Percentiles rank a stretch among this genome's conserved stretches.
Conservation (phyloP, 352 stramenopile genomes). For the Globisporangium uncinulatum region DNA sequence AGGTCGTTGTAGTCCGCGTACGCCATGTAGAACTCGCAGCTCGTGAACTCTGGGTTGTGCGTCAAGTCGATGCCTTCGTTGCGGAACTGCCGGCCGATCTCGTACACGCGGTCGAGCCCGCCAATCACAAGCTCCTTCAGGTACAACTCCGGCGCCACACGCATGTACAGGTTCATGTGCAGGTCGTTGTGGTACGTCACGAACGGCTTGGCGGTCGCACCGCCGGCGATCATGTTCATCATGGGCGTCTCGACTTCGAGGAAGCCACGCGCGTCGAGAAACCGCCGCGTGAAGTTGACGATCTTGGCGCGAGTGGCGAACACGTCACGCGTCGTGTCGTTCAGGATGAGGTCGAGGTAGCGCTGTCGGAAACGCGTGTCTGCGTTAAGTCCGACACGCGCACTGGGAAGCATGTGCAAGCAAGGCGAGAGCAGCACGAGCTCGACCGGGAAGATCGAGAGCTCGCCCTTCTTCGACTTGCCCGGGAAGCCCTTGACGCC, state of each 20-base stretch:
- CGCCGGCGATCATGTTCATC: constrained; percentile 93
- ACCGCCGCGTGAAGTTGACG: constrained; percentile 90
- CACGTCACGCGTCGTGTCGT: constrained; percentile 89
- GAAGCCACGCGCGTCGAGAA: constrained; percentile 93
- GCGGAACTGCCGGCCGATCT: constrained; percentile 98
- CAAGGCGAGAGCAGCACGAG: constrained; percentile 76
- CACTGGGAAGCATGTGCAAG: constrained; percentile 84
- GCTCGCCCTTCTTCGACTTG: constrained; percentile 97
- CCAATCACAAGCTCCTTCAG: constrained; percentile 98
- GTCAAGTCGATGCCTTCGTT: constrained; percentile 98
- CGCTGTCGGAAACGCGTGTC: constrained; percentile 89
- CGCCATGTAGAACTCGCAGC: constrained; percentile 97
- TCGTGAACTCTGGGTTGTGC: constrained; percentile 99
- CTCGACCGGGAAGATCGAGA: constrained; percentile 94
- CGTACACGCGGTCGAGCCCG: constrained; percentile 97
- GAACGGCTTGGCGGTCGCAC: constrained; percentile 96
- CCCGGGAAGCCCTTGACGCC: constrained; percentile 91
- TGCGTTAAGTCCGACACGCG: constrained; percentile 62
- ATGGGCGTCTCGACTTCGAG: constrained; percentile 99
- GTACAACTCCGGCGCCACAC: constrained; percentile 97
- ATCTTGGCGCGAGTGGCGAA: constrained; percentile 94
- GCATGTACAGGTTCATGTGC: constrained; percentile 95
- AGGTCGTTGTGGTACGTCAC: constrained; percentile 97
- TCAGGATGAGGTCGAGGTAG: constrained; percentile 97
- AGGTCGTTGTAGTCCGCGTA: constrained; percentile 98